A percentile compares a stretch with the other conserved stretches of the same genome.
These are phyloP conservation scores for Neurospora pannonica DNA, from an alignment of 495 filamentous ascomycete species.

Conservation along the genomic window DNA sequence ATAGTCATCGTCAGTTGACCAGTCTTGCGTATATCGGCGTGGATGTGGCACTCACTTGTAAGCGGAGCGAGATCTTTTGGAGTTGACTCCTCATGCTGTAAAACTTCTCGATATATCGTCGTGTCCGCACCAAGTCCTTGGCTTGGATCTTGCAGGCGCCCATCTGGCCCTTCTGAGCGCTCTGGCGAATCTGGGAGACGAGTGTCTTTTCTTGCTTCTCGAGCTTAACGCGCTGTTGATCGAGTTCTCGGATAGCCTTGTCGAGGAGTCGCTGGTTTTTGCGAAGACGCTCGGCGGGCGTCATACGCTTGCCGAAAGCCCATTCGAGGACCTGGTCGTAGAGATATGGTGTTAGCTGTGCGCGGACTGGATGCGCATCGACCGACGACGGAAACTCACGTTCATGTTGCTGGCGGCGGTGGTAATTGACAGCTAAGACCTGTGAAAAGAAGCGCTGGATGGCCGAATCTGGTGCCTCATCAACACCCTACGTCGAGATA, in stretches of 20 bases:
- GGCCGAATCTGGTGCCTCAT: neutral
- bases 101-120: conserved; percentile 95
- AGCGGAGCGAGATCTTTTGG: conserved; percentile 87
- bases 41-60: conserved; percentile 55
- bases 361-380: neutral
- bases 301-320: conserved; percentile 98
- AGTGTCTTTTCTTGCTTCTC: conserved; percentile 98
- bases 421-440: neutral
- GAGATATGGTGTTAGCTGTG: neutral
- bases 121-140: conserved; percentile 88
- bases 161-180: conserved; percentile 93
- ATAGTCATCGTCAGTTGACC: conserved; percentile 4
- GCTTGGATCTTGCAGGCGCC: conserved; percentile 95
- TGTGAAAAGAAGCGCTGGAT: neutral
- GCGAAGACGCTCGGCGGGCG: conserved; percentile 87
- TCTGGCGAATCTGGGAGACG: conserved; percentile 90
- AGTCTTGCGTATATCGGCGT: neutral
- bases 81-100: conserved; percentile 95
- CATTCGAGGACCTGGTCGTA: conserved; percentile 76
- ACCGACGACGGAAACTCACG: conserved; percentile 12
- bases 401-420: conserved; percentile 19
- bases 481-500: neutral
- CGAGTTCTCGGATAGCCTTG: conserved; percentile 92
- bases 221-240: conserved; percentile 85
- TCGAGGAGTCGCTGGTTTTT: conserved; percentile 96